Base-by-base conservation (phyloP, 2,329 filamentous ascomycete species). In the Alternaria metachromatica region DNA sequence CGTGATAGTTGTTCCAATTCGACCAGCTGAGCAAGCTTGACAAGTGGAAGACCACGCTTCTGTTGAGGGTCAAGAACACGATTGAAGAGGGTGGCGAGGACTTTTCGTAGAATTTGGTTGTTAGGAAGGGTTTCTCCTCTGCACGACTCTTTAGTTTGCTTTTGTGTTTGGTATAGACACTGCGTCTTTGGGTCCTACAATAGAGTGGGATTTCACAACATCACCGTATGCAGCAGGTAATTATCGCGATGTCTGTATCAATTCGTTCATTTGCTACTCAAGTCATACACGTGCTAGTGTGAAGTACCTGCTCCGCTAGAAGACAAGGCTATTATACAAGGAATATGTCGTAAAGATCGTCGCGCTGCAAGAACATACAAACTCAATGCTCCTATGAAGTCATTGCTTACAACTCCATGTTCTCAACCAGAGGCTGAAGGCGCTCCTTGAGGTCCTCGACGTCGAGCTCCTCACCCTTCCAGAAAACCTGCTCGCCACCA, bases 21-120 rank as follows among this genome's bases (percentile, higher is more conserved):
- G 94, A 97, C 80, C 92, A 96, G 83, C 86, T 97, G 83, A 96
- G 90, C 83, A 96, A 96, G 85, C 83, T 98, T 76, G 94, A 97
- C 78, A 96, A 95, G 84, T 98, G 95, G 95, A 97, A 97, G 90
- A 97, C 92, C 55, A 92, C 91, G 30, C 84, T 97, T 62, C 81
- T 97, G 67, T 83, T 97, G 76, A 88, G 89, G 72, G 87, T 97
- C 75, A 97, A 97, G 89, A 90, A 90, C 74, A 86, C 86, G 58
- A 96, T 97, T 73, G 91, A 95, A 82, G 86, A 89, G 76, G 84
- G 86, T 68, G 88, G 84, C 44, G 89, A 91, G 69, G 89, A 92
- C 74, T 92, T 91, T 74, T 90, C 89, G 66, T 92, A 60, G 81
- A 20, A 11, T 1, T 2, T 3, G 5, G 3, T 25, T 7, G 4